Base-by-base conservation (phyloP, 805 yeast genomes). In the Metschnikowia koreensis region DNA sequence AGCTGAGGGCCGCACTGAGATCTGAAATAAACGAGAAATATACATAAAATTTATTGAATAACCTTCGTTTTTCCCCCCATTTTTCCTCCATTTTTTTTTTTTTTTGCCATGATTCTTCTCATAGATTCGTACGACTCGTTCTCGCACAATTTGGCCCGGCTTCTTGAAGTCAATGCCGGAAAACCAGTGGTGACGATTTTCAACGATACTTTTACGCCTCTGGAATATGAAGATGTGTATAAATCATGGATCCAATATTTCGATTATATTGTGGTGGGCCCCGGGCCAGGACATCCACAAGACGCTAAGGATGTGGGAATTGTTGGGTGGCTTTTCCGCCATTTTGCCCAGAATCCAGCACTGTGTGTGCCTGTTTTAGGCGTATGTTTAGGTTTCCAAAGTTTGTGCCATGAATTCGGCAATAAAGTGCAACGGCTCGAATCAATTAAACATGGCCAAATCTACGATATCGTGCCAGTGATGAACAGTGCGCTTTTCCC, bases 81-180 rank as follows among this genome's bases (percentile, higher is more conserved):
- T 13, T 33, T 12, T 12, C 37, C 37, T 33, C 3, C 17, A 17
- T 16, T 15, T 6, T 26, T 15, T 29, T 17, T 22, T 3, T 28
- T 11, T 22, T 41, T 26, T 28, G 13, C 26, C 27, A 74, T 74
- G 79, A 79, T 89, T 48, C 80, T 90, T 10, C 77, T 90, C 43
- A 81, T 94, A 12, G 99, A 94, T 67, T 92, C 97, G 2, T 92
- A 94, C 66, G 99, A 94, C 67, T 93, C 98, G 2, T 94, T 93
- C 75, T 87, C 97, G 5, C 88, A 81, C 69, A 94, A 94, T 65
- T 77, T 94, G 46, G 80, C 81, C 38, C 76, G 79, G 45, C 77
- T 93, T 17, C 67, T 92, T 26, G 80, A 78, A 55, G 66, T 68
- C 15, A 77, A 86, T 12, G 76, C 87, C 0, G 71, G 69, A 1